These are phyloP conservation scores for Zasmidium cellare DNA, from an alignment of 2,329 filamentous ascomycete species.

Conservation along the genomic window DNA sequence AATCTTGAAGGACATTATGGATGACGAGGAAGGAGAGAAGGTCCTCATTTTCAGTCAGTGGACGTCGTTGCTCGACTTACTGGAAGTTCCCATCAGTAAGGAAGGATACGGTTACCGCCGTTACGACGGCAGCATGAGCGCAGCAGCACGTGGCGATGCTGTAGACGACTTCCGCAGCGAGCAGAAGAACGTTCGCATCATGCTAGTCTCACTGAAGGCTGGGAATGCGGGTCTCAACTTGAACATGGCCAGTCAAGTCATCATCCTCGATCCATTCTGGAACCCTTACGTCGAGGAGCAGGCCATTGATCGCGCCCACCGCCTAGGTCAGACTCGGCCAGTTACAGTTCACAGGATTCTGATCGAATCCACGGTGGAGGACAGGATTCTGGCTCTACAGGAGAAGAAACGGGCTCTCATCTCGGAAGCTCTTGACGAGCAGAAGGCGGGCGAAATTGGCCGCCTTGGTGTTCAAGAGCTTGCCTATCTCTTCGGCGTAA, in stretches of 20 bases:
- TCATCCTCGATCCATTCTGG: conserved; percentile 93
- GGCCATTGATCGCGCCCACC: conserved; percentile 84
- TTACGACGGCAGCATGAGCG: conserved; percentile 75
- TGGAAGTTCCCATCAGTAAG: conserved; percentile 70
- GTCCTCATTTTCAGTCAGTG: conserved; percentile 82
- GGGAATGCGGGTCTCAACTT: conserved; percentile 87
- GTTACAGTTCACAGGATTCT: conserved; percentile 81
- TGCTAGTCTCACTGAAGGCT: conserved; percentile 77
- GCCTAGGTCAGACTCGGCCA: conserved; percentile 74
- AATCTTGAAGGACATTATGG: conserved; percentile 56
- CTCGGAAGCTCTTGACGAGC: conserved; percentile 76
- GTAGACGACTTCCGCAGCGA: conserved; percentile 68
- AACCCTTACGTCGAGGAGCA: conserved; percentile 93
- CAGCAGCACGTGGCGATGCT: conserved; percentile 64
- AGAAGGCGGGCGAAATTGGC: conserved; percentile 64
- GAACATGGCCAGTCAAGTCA: conserved; percentile 77
- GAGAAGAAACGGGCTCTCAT: conserved; percentile 76
- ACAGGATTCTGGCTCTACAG: conserved; percentile 78
- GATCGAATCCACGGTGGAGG: conserved; percentile 77
- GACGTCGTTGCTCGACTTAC: conserved; percentile 73
- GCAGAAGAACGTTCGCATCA: conserved; percentile 59
- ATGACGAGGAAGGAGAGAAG: conserved; percentile 62
- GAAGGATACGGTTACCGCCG: conserved; percentile 62
- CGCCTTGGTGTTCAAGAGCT: conserved; percentile 68
- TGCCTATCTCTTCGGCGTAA: conserved; percentile 64